Conservation (phyloP, 148 eudicot species). For the Chenopodium berlandieri region DNA sequence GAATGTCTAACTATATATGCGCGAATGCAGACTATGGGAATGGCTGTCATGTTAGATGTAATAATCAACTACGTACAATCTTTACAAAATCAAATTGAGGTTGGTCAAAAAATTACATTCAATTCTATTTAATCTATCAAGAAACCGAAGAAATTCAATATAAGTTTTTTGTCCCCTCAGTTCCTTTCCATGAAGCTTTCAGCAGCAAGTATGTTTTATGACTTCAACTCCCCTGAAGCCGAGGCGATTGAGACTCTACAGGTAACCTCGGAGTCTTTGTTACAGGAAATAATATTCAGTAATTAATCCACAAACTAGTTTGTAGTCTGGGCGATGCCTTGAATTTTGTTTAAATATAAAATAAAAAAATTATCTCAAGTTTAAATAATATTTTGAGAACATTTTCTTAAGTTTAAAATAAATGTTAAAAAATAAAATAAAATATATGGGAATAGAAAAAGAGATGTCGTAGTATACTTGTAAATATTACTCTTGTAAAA, state of each 20-base stretch:
- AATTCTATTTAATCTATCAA: background rate
- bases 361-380: no score
- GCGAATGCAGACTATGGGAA: conserved; percentile 73
- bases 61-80: conserved; percentile 73
- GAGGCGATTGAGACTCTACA: conserved; percentile 60
- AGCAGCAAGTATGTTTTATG: conserved; percentile 83
- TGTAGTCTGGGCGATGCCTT: no score
- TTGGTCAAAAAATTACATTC: conserved; percentile 17
- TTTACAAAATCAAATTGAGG: conserved; percentile 88
- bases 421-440: no score
- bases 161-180: conserved; percentile 20
- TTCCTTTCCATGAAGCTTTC: conserved; percentile 92
- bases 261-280: conserved; percentile 26
- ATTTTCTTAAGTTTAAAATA: no score
- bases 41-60: conserved; percentile 92
- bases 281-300: background rate
- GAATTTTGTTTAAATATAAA: no score
- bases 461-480: no score
- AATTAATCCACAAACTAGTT: no score
- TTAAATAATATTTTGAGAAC: no score
- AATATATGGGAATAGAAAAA: no score
- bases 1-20: background rate
- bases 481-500: no score
- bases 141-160: background rate
- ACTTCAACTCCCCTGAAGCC: conserved; percentile 81